Conservation (phyloP, 768 basidiomycete genomes). For the Mycena belliarum region DNA sequence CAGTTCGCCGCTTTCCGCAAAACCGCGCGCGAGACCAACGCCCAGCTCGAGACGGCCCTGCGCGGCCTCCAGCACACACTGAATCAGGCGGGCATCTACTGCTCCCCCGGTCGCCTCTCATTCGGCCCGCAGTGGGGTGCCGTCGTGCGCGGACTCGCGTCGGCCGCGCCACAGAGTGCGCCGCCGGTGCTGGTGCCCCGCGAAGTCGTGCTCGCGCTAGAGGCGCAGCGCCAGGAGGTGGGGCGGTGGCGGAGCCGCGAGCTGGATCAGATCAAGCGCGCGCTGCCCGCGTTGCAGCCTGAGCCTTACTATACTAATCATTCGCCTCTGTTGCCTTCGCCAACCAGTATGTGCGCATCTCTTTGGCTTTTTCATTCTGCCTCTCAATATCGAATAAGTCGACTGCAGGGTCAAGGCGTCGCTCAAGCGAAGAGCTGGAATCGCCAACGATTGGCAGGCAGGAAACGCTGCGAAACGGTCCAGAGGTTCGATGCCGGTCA, state of each 20-base stretch:
- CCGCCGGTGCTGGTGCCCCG: not conserved
- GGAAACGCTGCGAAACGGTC: constrained; percentile 1
- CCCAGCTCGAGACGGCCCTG: not conserved
- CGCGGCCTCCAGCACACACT: not conserved
- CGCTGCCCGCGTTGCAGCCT: not conserved
- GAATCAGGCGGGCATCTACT: constrained; percentile 1
- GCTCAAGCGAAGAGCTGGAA: not conserved
- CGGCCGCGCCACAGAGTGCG: not conserved
- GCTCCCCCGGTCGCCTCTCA: constrained; percentile 3
- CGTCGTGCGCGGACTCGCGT: not conserved
- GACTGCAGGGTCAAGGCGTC: not conserved
- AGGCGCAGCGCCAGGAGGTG: not conserved
- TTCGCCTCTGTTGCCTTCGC: not conserved
- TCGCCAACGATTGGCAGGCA: not conserved
- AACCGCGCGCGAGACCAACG: not conserved
- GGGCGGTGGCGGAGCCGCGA: not conserved
- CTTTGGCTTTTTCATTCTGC: not conserved
- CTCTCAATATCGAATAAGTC: not conserved
- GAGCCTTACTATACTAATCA: not conserved
- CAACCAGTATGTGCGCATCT: not conserved
- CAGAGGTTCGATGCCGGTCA: not conserved
- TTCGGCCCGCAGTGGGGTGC: constrained; percentile 10
- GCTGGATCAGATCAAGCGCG: not conserved
- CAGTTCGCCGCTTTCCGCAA: constrained; percentile 8
- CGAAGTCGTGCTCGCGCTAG: not conserved